These are phyloP conservation scores for Phytophthora cryptogea DNA, from an alignment of 352 stramenopile genomes.

Conservation along the genomic window DNA sequence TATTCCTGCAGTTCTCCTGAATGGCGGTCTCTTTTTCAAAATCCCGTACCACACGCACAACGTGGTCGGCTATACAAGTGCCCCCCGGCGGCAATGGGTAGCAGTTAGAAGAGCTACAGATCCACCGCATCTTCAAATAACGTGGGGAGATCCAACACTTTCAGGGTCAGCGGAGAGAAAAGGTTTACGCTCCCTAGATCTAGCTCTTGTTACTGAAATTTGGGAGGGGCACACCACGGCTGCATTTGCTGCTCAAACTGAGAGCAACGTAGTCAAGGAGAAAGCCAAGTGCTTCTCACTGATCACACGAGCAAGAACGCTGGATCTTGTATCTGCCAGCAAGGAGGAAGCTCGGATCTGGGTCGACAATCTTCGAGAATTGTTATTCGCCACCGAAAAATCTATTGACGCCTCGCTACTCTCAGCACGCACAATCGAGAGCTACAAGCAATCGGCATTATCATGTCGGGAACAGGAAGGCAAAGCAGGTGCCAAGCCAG, in stretches of 20 bases:
- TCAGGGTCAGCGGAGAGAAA: constrained; percentile 40
- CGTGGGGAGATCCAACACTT: constrained; percentile 70
- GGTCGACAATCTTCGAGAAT: constrained; percentile 47
- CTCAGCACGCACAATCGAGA: constrained; percentile 50
- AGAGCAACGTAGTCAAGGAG: constrained; percentile 47
- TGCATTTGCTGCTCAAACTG: constrained; percentile 60
- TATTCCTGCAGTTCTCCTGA: constrained; percentile 51
- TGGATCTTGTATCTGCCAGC: constrained; percentile 78
- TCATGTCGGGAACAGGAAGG: constrained; percentile 22
- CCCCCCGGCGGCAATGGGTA: constrained; percentile 68
- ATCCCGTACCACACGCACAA: constrained; percentile 71
- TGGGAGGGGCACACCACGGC: constrained; percentile 59
- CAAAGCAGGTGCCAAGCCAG: constrained; percentile 8
- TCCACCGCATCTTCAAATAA: constrained; percentile 49
- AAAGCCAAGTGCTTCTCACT: constrained; percentile 76
- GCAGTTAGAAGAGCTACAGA: constrained; percentile 30
- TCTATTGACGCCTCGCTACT: constrained; percentile 11
- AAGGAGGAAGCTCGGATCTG: constrained; percentile 80
- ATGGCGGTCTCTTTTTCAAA: constrained; percentile 78
- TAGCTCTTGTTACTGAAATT: constrained; percentile 60
- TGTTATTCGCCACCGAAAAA: constrained; percentile 37
- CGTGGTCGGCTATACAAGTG: constrained; percentile 37
- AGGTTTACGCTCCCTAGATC: constrained; percentile 38
- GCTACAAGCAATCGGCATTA: constrained; percentile 52
- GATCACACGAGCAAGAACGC: constrained; percentile 53